Evolutionary conservation across 768 basidiomycete species (phyloP).

Genomic region (Suillus bovinus): DNA sequence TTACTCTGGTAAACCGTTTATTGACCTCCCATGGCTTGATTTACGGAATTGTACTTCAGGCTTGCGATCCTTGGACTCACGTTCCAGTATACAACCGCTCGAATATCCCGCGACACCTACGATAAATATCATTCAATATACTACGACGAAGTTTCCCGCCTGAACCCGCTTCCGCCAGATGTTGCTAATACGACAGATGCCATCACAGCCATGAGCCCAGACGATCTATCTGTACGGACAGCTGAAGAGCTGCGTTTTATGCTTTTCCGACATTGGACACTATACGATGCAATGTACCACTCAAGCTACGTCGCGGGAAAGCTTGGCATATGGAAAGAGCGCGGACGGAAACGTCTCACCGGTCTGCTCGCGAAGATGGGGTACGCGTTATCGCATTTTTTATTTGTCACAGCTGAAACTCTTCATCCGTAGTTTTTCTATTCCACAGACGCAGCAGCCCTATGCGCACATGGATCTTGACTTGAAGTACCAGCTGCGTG

Average conservation of each 20-base stretch:
- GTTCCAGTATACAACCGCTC: slow-evolving; percentile 85
- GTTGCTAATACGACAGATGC: slow-evolving; percentile 37
- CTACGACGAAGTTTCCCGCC: slow-evolving; percentile 88
- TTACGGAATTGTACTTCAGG: slow-evolving; percentile 44
- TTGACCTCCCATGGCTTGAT: neutral
- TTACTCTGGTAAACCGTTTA: slow-evolving; percentile 69
- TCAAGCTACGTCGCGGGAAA: slow-evolving; percentile 95
- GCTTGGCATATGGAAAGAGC: slow-evolving; percentile 95
- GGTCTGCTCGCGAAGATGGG: slow-evolving; percentile 99
- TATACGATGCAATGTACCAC: slow-evolving; percentile 98
- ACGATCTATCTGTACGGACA: slow-evolving; percentile 79
- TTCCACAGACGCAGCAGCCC: slow-evolving; percentile 90
- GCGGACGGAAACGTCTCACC: slow-evolving; percentile 83
- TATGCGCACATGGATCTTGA: slow-evolving; percentile 97
- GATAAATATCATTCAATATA: slow-evolving; percentile 80
- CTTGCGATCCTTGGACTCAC: slow-evolving; percentile 92
- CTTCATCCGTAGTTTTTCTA: slow-evolving; percentile 71
- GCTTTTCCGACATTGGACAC: slow-evolving; percentile 95
- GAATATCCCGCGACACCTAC: slow-evolving; percentile 85
- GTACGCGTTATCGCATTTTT: slow-evolving; percentile 38
- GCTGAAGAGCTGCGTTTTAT: slow-evolving; percentile 93
- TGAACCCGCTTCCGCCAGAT: slow-evolving; percentile 65
- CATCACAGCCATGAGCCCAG: slow-evolving; percentile 64
- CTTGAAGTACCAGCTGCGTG: slow-evolving; percentile 76
- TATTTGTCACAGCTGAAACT: slow-evolving; percentile 9